Base-by-base conservation (phyloP, 192 early-diverging fungal species). In the Obelidium mucronatum region DNA sequence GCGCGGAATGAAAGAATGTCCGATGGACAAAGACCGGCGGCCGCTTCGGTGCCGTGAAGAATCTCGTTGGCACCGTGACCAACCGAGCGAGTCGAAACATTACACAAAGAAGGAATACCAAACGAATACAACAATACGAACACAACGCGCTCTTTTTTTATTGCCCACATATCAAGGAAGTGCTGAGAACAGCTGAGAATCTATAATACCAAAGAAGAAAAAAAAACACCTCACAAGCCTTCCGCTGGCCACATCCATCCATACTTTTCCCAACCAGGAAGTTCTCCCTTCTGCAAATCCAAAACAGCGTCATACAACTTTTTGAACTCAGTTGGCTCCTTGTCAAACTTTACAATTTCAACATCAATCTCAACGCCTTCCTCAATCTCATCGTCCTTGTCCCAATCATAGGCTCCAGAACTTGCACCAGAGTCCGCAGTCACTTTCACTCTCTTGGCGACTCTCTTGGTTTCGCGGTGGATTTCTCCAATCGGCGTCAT, bases 181-280 rank as follows among this genome's bases (percentile, higher is more conserved):
- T n/a, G n/a, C n/a, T n/a, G n/a, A n/a, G n/a, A n/a, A n/a, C n/a
- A n/a, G n/a, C n/a, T n/a, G n/a, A n/a, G n/a, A n/a, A n/a, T n/a
- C n/a, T n/a, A n/a, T n/a, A n/a, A n/a, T n/a, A n/a, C n/a, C n/a
- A n/a, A n/a, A n/a, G n/a, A n/a, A n/a, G n/a, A n/a, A n/a, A n/a
- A n/a, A n/a, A n/a, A 19, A 48, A 6, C 44, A 48, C 11, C 44
- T 77, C 42, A 83, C 13, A 91, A 53, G 60, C 92, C 92, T 72
- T 93, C 82, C 6, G 83, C 79, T n/a, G 92, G 92, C 88, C 89
- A 90, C 88, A 92, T 87, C 91, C 91, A 93, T 24, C 84, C 87
- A 73, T 80, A 86, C 34, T 81, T 73, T 69, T 92, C 66, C 83
- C 83, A 81, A 17, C 79, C 90, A 51, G 82, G 80, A 3, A 87